Conservation (phyloP, 1,284 basidiomycete species). For the Cryptococcus sp. region DNA sequence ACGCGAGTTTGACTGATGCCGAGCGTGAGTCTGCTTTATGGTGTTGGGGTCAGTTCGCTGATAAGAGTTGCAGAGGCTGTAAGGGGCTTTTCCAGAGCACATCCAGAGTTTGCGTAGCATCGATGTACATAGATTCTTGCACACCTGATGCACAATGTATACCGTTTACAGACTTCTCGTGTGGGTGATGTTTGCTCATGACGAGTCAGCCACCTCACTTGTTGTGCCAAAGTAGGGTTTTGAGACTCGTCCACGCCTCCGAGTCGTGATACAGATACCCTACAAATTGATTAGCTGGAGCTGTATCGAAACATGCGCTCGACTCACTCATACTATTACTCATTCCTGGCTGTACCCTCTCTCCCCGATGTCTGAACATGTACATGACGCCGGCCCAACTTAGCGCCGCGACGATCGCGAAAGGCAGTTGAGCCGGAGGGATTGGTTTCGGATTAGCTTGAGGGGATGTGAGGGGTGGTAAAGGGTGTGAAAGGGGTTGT, state of each 20-base stretch:
- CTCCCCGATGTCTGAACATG: slow-evolving; percentile 80
- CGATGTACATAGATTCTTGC: not conserved
- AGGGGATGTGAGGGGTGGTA: slow-evolving; percentile 41
- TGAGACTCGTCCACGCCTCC: slow-evolving; percentile 68
- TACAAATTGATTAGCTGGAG: slow-evolving; percentile 9
- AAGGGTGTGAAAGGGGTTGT: slow-evolving; percentile 41
- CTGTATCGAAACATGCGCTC: not conserved
- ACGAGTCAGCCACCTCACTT: slow-evolving; percentile 55
- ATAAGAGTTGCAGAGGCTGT: slow-evolving; percentile 16
- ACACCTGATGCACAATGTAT: not conserved
- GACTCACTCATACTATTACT: slow-evolving; percentile 56
- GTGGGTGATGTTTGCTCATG: not conserved
- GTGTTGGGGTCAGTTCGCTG: slow-evolving; percentile 2
- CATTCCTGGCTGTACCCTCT: slow-evolving; percentile 92
- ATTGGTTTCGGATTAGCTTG: slow-evolving; percentile 61
- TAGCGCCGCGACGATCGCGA: slow-evolving; percentile 83
- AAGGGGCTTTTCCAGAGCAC: slow-evolving; percentile 5
- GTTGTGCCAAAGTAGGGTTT: slow-evolving; percentile 77
- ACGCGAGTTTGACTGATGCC: slow-evolving; percentile 45
- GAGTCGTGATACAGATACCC: slow-evolving; percentile 77
- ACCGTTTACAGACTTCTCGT: not conserved
- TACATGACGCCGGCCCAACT: slow-evolving; percentile 98
- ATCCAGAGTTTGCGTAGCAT: slow-evolving; percentile 2
- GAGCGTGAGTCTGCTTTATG: slow-evolving; percentile 29
- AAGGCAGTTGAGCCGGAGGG: slow-evolving; percentile 77